Evolutionary conservation across 306 rosid species (phyloP).

Genomic region (Rosa lucieae): DNA sequence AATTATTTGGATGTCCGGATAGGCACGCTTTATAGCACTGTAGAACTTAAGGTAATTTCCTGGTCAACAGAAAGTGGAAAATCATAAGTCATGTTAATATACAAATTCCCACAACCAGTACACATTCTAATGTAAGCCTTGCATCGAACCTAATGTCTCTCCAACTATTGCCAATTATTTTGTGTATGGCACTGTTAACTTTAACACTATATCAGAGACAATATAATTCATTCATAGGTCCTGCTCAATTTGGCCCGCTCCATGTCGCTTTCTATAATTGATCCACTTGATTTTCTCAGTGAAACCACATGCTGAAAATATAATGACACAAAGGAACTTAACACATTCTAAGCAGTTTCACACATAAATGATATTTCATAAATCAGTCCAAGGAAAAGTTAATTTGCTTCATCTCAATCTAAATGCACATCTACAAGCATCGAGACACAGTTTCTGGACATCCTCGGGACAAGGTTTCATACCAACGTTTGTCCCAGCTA

Average conservation of each 20-base stretch:
- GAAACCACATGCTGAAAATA: neutral
- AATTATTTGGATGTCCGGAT: conserved; percentile 85
- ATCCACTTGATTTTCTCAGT: neutral
- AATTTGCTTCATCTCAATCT: neutral
- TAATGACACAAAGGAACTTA: neutral
- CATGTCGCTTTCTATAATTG: neutral
- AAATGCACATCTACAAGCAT: neutral
- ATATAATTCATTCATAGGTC: neutral
- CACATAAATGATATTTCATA: neutral
- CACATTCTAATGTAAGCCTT: neutral
- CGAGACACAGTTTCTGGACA: neutral
- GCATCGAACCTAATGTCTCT: neutral
- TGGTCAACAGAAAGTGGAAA: conserved; percentile 30
- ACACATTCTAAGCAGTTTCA: neutral
- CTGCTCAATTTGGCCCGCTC: neutral
- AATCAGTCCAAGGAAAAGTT: neutral
- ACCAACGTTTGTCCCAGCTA: neutral
- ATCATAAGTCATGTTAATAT: neutral
- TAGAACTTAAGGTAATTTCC: conserved; percentile 73
- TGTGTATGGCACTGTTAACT: neutral
- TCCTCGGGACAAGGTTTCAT: neutral
- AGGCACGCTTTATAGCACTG: conserved; percentile 57
- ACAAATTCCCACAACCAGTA: neutral
- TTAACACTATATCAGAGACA: neutral
- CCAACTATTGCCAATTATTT: neutral